phyloP scores from a whole-genome alignment of 2,329 filamentous ascomycete genomes.

The Drechslera avenae region DNA sequence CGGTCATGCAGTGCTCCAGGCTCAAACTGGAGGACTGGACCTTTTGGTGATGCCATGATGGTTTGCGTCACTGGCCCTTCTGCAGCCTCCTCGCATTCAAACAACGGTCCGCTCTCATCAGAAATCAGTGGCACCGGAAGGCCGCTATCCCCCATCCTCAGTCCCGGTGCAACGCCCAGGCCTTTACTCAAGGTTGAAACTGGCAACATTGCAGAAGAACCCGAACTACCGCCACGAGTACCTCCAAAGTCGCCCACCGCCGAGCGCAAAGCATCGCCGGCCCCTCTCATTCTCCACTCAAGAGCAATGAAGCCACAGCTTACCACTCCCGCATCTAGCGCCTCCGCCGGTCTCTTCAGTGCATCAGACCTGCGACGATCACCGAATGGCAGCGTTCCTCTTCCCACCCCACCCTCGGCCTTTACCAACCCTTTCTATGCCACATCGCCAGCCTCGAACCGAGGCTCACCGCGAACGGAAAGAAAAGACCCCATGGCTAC shows the following conservation, averaged over 20 bases:
- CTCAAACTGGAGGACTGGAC: constrained; percentile 45
- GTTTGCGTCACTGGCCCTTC: constrained; percentile 47
- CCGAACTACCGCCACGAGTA: constrained; percentile 41
- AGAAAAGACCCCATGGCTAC: constrained; percentile 38
- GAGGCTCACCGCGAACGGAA: constrained; percentile 41
- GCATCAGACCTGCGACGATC: constrained; percentile 40
- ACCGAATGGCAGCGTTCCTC: constrained; percentile 33
- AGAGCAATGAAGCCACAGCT: constrained; percentile 43
- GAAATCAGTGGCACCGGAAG: constrained; percentile 23
- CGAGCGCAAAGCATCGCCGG: constrained; percentile 43
- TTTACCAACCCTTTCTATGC: constrained; percentile 41
- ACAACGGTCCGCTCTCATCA: constrained; percentile 13
- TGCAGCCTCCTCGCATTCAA: constrained; percentile 25
- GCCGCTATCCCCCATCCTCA: constrained; percentile 40
- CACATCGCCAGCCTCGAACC: constrained; percentile 36
- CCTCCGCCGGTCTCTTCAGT: constrained; percentile 34
- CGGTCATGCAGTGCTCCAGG: constrained; percentile 48
- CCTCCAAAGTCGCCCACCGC: constrained; percentile 46
- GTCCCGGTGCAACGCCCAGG: constrained; percentile 37
- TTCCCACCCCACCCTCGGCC: constrained; percentile 40
- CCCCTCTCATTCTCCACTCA: constrained; percentile 37
- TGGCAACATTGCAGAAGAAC: constrained; percentile 20
- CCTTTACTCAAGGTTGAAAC: constrained; percentile 44
- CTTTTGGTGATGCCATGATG: constrained; percentile 49
- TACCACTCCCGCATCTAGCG: constrained; percentile 34